These are phyloP conservation scores for Ustilago crameri DNA, from an alignment of 1,284 basidiomycete genomes.

Conservation along the genomic window DNA sequence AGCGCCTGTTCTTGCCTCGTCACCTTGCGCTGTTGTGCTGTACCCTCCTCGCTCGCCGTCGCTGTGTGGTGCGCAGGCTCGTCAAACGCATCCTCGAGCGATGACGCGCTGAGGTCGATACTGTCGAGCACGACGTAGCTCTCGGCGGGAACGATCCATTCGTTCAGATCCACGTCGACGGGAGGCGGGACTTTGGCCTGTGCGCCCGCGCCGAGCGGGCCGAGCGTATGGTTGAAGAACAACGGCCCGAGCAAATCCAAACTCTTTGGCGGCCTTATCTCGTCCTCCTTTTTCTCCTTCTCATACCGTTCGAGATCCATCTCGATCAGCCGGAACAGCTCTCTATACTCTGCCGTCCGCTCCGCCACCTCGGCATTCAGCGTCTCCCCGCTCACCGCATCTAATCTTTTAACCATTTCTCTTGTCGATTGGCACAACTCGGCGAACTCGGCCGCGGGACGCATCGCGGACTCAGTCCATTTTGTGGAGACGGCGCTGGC, in stretches of 20 bases:
- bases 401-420: constrained; percentile 73
- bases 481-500: constrained; percentile 77
- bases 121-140: constrained; percentile 23
- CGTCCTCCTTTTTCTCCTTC: not conserved
- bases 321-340: constrained; percentile 82
- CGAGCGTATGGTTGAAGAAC: constrained; percentile 82
- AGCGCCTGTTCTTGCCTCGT: constrained; percentile 13
- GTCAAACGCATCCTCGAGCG: constrained; percentile 4
- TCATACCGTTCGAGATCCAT: constrained; percentile 74
- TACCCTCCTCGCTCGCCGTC: not conserved
- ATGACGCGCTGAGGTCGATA: constrained; percentile 15
- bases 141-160: constrained; percentile 78
- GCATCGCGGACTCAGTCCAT: constrained; percentile 83
- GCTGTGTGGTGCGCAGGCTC: not conserved
- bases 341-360: constrained; percentile 81
- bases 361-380: constrained; percentile 89
- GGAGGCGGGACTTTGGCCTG: constrained; percentile 83
- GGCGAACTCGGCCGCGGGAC: constrained; percentile 71
- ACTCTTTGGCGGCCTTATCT: constrained; percentile 77
- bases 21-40: constrained; percentile 5
- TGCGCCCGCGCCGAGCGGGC: constrained; percentile 82
- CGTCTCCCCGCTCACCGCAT: constrained; percentile 72
- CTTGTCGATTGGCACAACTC: constrained; percentile 76
- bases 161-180: constrained; percentile 83
- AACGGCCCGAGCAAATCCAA: constrained; percentile 86